A percentile compares a stretch with the other conserved stretches of the same genome.
Conservation (phyloP, 768 basidiomycete species). For the Dacryopinax spathularia region DNA sequence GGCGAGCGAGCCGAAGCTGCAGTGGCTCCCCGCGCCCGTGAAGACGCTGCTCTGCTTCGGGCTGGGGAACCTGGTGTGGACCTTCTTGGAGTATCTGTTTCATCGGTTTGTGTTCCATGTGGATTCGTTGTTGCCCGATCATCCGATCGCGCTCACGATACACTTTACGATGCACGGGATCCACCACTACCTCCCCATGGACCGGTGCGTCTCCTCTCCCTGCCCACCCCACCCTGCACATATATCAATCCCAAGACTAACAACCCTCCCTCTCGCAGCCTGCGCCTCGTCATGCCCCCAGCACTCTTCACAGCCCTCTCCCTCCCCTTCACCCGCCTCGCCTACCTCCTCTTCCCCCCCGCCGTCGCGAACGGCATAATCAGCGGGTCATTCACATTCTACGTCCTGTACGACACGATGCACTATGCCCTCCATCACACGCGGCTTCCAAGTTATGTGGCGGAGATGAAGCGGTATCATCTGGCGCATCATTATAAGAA, state of each 20-base stretch:
- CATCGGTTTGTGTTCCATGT: constrained; percentile 98
- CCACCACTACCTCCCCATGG: constrained; percentile 97
- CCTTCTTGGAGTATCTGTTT: constrained; percentile 77
- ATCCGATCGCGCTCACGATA: constrained; percentile 57
- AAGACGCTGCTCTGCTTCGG: constrained; percentile 60
- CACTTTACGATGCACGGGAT: constrained; percentile 93
- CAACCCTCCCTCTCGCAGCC: constrained; percentile 26
- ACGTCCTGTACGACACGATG: constrained; percentile 77
- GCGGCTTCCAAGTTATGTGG: constrained; percentile 68
- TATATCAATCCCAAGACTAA: constrained; percentile 8
- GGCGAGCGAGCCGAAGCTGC: constrained; percentile 24
- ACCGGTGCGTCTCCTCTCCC: constrained; percentile 40
- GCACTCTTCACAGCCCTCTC: constrained; percentile 60
- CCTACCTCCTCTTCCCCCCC: constrained; percentile 64
- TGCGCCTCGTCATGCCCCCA: constrained; percentile 97
- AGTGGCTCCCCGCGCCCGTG: constrained; percentile 39
- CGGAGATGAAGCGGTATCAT: constrained; percentile 93
- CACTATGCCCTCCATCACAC: constrained; percentile 92
- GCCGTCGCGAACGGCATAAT: constrained; percentile 85
- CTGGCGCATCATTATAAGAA: constrained; percentile 97
- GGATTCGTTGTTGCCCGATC: constrained; percentile 75
- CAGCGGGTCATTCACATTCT: constrained; percentile 48
- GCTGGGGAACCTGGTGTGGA: constrained; percentile 83
- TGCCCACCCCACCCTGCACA: not conserved
- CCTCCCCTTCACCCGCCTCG: constrained; percentile 76